Conservation (phyloP, 163 green algal species). For the Volvox carteri region DNA sequence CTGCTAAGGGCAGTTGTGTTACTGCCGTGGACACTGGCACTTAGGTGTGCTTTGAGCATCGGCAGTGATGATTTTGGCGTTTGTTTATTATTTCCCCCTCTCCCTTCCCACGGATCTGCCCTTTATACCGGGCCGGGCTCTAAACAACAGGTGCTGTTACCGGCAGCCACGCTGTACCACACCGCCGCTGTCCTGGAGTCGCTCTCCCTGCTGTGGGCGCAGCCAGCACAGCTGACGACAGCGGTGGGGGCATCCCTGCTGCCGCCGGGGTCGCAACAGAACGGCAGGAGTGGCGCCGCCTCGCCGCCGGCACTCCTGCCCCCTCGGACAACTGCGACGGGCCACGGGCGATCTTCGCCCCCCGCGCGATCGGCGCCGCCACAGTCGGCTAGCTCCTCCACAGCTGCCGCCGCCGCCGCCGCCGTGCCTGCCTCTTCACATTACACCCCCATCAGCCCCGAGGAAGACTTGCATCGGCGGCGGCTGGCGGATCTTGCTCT, state of each 20-base stretch:
- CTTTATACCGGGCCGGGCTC: too few relatives aligned
- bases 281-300: neutral
- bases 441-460: neutral
- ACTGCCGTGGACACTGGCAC: too few relatives aligned
- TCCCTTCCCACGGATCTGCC: too few relatives aligned
- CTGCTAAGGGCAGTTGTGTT: too few relatives aligned
- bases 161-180: neutral
- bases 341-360: too few relatives aligned
- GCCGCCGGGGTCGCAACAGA: neutral
- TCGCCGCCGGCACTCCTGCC: neutral
- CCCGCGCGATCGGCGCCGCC: neutral
- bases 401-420: neutral
- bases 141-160: conserved; percentile 16
- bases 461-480: conserved; percentile 2
- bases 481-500: neutral
- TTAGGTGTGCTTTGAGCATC: too few relatives aligned
- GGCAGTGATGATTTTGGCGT: too few relatives aligned
- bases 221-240: neutral
- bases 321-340: too few relatives aligned
- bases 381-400: neutral
- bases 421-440: too few relatives aligned
- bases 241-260: neutral
- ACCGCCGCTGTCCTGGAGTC: neutral
- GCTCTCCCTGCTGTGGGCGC: neutral
- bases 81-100: too few relatives aligned